A percentile compares a stretch with the other conserved stretches of the same genome.
phyloP scores from a whole-genome alignment of 495 filamentous ascomycete species.

The Corynascus novoguineensis region DNA sequence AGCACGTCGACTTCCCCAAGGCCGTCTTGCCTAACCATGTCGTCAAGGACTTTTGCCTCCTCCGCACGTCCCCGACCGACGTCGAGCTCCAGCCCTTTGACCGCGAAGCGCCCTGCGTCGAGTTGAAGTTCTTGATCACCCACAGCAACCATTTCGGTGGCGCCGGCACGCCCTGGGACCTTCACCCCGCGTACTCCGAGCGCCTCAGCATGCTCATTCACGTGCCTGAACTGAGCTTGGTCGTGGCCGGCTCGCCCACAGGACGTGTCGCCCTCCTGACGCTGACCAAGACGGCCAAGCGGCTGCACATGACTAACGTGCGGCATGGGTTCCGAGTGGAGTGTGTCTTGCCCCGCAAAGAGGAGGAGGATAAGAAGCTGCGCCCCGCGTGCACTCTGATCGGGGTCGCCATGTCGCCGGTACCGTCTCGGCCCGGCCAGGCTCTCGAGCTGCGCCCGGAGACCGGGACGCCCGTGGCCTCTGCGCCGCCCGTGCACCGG shows the following conservation, averaged over 20 bases:
- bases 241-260: constrained; percentile 64
- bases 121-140: constrained; percentile 43
- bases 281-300: constrained; percentile 54
- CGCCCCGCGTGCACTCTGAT: constrained; percentile 37
- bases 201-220: constrained; percentile 72
- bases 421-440: constrained; percentile 49
- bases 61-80: constrained; percentile 55
- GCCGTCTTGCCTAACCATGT: constrained; percentile 12
- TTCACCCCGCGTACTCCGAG: constrained; percentile 45
- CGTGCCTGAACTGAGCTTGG: constrained; percentile 72
- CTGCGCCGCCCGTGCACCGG: constrained; percentile 46
- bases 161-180: constrained; percentile 31
- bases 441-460: constrained; percentile 24
- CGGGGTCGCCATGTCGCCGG: constrained; percentile 40
- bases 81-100: constrained; percentile 53
- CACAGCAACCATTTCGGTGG: constrained; percentile 44
- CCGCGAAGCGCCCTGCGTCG: constrained; percentile 30
- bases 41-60: constrained; percentile 32
- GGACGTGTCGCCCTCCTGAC: constrained; percentile 72
- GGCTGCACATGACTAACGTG: constrained; percentile 19
- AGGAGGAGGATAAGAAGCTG: constrained; percentile 33
- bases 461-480: neutral
- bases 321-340: constrained; percentile 41
- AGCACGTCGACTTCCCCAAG: constrained; percentile 2
- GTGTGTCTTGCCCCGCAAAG: constrained; percentile 36